Conservation (phyloP, 352 stramenopile genomes). For the Phytopythium mirpurense region DNA sequence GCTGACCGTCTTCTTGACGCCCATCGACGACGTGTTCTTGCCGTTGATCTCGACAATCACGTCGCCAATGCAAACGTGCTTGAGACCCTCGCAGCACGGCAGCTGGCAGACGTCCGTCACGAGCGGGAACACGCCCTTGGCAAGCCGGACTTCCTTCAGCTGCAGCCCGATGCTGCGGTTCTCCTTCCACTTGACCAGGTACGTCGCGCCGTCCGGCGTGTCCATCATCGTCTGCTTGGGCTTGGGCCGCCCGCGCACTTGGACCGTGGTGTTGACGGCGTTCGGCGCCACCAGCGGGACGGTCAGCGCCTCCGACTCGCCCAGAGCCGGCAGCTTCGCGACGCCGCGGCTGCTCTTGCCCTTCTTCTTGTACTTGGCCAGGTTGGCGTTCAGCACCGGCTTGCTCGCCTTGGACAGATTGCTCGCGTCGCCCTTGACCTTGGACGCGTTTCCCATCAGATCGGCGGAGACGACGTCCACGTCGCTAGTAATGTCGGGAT, state of each 20-base stretch:
- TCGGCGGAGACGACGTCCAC: slow-evolving; percentile 52
- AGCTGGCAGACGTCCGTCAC: slow-evolving; percentile 82
- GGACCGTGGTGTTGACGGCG: slow-evolving; percentile 78
- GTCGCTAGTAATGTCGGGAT: slow-evolving; percentile 45
- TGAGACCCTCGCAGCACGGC: slow-evolving; percentile 74
- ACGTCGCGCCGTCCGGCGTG: slow-evolving; percentile 78
- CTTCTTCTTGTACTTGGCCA: slow-evolving; percentile 76
- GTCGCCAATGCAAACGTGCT: slow-evolving; percentile 81
- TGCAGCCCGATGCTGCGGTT: slow-evolving; percentile 82
- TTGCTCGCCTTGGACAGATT: slow-evolving; percentile 27
- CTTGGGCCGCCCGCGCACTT: slow-evolving; percentile 74
- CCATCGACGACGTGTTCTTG: slow-evolving; percentile 85
- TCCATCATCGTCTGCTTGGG: slow-evolving; percentile 73
- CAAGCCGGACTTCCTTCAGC: slow-evolving; percentile 73
- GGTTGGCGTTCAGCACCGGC: slow-evolving; percentile 44
- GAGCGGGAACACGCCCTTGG: slow-evolving; percentile 73
- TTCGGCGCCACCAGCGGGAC: slow-evolving; percentile 76
- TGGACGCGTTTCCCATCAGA: slow-evolving; percentile 39
- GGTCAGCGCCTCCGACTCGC: slow-evolving; percentile 55
- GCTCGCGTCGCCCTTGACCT: slow-evolving; percentile 25
- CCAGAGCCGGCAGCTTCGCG: slow-evolving; percentile 57
- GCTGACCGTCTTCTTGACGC: slow-evolving; percentile 86
- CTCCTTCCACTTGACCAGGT: slow-evolving; percentile 88
- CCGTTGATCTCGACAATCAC: slow-evolving; percentile 87
- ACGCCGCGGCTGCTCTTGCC: slow-evolving; percentile 58